A percentile compares a stretch with the other conserved stretches of the same genome.
These are phyloP conservation scores for Rhododendron williamsianum DNA, from an alignment of 148 eudicot genomes.

Conservation along the genomic window DNA sequence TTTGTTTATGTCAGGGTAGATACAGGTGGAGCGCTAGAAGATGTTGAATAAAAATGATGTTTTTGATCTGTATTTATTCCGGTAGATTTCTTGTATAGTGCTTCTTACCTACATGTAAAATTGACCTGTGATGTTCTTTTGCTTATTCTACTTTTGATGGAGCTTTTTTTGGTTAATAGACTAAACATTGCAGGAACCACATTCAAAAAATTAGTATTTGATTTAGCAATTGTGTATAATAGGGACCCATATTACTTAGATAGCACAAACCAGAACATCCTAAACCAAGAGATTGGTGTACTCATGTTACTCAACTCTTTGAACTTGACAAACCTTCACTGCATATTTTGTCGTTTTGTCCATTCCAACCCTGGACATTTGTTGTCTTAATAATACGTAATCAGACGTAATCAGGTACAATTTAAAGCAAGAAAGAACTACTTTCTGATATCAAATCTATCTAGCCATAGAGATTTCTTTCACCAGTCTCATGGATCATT, in stretches of 20 bases:
- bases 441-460: neutral
- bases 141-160: neutral
- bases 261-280: neutral
- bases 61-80: neutral
- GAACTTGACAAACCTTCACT: neutral
- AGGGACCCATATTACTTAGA: neutral
- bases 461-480: neutral
- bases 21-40: neutral
- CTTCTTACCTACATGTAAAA: neutral
- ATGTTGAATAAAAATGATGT: neutral
- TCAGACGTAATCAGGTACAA: too few species aligned
- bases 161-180: neutral
- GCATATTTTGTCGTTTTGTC: neutral
- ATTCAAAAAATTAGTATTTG: neutral
- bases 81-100: neutral
- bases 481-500: neutral
- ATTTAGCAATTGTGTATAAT: neutral
- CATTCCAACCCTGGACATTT: neutral
- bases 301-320: neutral
- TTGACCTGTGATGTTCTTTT: neutral
- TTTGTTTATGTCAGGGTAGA: neutral
- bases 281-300: neutral
- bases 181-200: neutral
- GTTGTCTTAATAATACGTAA: neutral
- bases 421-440: neutral